Percentiles rank a stretch among this genome's conserved stretches.
These are phyloP conservation scores for Sclerotinia glacialis DNA, from an alignment of 2,329 filamentous ascomycete genomes.

Conservation along the genomic window DNA sequence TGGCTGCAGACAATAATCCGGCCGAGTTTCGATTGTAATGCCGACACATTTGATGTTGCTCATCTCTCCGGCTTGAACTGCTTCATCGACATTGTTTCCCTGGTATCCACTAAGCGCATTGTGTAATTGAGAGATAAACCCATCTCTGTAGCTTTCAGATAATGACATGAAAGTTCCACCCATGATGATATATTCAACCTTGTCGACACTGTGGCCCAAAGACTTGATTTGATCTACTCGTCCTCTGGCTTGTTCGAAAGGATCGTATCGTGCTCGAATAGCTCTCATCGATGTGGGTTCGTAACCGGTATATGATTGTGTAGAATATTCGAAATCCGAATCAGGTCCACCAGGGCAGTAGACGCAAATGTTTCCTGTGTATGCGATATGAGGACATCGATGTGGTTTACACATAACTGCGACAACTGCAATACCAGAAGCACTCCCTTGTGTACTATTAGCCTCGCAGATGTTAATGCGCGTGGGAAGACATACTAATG, in stretches of 20 bases:
- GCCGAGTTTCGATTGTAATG: slow-evolving; percentile 96
- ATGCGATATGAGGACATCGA: slow-evolving; percentile 94
- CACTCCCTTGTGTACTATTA: slow-evolving; percentile 61
- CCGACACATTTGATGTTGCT: slow-evolving; percentile 97
- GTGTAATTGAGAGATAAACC: slow-evolving; percentile 93
- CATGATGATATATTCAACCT: slow-evolving; percentile 99
- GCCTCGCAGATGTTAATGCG: slow-evolving; percentile 8
- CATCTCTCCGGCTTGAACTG: slow-evolving; percentile 91
- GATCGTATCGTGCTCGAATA: slow-evolving; percentile 94
- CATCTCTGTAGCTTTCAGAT: slow-evolving; percentile 80
- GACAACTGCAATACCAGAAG: slow-evolving; percentile 94
- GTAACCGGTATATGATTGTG: slow-evolving; percentile 97
- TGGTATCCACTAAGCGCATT: slow-evolving; percentile 97
- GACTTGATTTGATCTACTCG: slow-evolving; percentile 96
- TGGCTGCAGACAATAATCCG: slow-evolving; percentile 95
- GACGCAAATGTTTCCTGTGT: slow-evolving; percentile 98
- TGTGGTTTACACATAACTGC: slow-evolving; percentile 99
- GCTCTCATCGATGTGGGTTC: slow-evolving; percentile 98
- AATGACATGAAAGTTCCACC: slow-evolving; percentile 99
- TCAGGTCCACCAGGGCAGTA: slow-evolving; percentile 98
- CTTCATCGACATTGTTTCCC: slow-evolving; percentile 90
- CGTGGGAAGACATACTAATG: slow-evolving; percentile 61
- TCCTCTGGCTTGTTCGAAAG: slow-evolving; percentile 93
- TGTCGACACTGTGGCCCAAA: slow-evolving; percentile 94
- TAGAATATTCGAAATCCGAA: slow-evolving; percentile 98